Evolutionary conservation across 176 grass and related monocot species (phyloP).

Genomic region (Triticum aestivum): DNA sequence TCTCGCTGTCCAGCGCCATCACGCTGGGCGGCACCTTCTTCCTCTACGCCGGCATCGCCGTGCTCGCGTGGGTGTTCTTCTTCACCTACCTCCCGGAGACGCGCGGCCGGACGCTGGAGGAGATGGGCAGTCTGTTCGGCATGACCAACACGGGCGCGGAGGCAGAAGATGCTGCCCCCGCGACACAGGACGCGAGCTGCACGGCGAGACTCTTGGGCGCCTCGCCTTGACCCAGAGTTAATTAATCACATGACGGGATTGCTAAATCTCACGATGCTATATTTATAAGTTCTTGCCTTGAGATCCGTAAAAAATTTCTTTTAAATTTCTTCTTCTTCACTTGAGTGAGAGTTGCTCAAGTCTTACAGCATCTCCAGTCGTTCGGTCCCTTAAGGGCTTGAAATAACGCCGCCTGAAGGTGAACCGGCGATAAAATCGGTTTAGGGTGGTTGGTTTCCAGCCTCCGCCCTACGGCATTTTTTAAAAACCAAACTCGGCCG

Average conservation of each 20-base stretch:
- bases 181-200: not conserved
- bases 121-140: slow-evolving; percentile 60
- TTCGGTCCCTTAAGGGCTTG: no score
- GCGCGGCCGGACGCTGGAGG: slow-evolving; percentile 55
- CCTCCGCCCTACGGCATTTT: no score
- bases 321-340: no score
- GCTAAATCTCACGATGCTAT: no score
- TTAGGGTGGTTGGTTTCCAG: no score
- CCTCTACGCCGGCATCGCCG: slow-evolving; percentile 51
- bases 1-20: slow-evolving; percentile 61
- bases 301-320: no score
- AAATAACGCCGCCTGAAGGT: no score
- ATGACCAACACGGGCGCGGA: not conserved
- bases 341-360: no score
- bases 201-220: not conserved
- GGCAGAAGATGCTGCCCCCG: not conserved
- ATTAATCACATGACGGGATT: not conserved
- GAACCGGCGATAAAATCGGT: no score
- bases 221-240: not conserved
- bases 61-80: slow-evolving; percentile 51
- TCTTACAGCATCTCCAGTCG: no score
- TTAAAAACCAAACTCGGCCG: no score
- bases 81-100: slow-evolving; percentile 54
- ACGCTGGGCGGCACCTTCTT: slow-evolving; percentile 75
- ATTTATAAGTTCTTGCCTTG: no score